A percentile compares a stretch with the other conserved stretches of the same genome.
These are phyloP conservation scores for Gonapodya prolifera DNA, from an alignment of 192 early-diverging fungal species.

Conservation along the genomic window DNA sequence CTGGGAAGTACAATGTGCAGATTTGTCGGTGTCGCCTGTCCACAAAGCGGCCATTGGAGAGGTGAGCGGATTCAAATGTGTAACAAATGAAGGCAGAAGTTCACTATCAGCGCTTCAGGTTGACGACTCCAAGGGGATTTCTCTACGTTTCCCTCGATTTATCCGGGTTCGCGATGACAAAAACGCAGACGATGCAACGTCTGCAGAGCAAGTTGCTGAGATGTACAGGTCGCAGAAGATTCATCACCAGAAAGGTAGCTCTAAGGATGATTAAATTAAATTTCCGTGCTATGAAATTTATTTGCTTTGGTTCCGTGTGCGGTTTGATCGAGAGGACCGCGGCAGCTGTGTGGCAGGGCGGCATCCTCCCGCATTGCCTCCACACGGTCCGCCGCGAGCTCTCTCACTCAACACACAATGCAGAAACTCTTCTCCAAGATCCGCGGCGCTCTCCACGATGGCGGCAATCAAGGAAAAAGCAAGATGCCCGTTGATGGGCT, in stretches of 20 bases:
- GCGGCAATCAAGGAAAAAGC: neutral
- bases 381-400: neutral
- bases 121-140: slow-evolving; percentile 78
- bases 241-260: slow-evolving; percentile 1
- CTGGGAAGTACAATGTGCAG: slow-evolving; percentile 95
- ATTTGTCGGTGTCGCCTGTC: slow-evolving; percentile 89
- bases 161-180: slow-evolving; percentile 95
- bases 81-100: neutral
- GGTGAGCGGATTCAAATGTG: slow-evolving; percentile 25
- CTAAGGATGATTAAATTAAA: neutral
- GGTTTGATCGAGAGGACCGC: too few relatives aligned
- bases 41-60: slow-evolving; percentile 82
- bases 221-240: slow-evolving; percentile 41
- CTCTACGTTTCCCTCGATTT: slow-evolving; percentile 94
- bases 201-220: slow-evolving; percentile 63
- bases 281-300: neutral
- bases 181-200: slow-evolving; percentile 80
- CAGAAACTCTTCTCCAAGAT: neutral
- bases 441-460: neutral
- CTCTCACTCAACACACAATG: neutral
- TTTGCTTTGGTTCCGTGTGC: neutral
- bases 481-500: neutral
- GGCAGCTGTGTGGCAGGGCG: neutral
- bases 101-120: slow-evolving; percentile 40
- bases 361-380: neutral